These are phyloP conservation scores for Wallacemonas sp. DNA, from an alignment of 208 protist genomes.

Conservation along the genomic window DNA sequence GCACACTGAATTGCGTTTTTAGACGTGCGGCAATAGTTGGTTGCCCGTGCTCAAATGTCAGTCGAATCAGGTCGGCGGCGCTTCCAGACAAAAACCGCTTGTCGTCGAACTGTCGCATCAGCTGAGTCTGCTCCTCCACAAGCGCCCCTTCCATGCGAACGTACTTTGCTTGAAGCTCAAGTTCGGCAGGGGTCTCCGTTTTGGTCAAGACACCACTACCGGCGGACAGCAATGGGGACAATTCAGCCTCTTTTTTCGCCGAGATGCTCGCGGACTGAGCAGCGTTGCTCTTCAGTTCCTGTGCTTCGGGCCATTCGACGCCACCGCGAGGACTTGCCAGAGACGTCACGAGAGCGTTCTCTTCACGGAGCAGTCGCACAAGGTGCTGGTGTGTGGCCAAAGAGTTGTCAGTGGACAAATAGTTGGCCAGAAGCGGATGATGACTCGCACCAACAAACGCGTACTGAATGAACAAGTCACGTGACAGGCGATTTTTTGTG, in stretches of 20 bases:
- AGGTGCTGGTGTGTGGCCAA: slow-evolving; percentile 29
- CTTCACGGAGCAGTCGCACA: neutral
- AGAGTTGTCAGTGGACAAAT: neutral
- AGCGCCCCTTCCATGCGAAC: slow-evolving; percentile 24
- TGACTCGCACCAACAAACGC: slow-evolving; percentile 1
- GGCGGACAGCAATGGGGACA: slow-evolving; percentile 2
- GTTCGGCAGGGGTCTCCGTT: neutral
- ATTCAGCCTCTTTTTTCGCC: slow-evolving; percentile 11
- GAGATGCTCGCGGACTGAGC: slow-evolving; percentile 15
- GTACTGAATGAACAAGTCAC: slow-evolving; percentile 55
- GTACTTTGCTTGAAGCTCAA: slow-evolving; percentile 13
- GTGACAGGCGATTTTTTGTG: slow-evolving; percentile 21
- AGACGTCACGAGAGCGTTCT: neutral
- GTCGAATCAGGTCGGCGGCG: slow-evolving; percentile 57
- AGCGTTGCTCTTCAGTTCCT: slow-evolving; percentile 14
- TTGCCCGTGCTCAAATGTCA: slow-evolving; percentile 58
- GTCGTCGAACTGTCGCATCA: slow-evolving; percentile 69
- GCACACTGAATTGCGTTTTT: slow-evolving; percentile 59
- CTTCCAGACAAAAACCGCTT: slow-evolving; percentile 73
- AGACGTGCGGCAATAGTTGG: slow-evolving; percentile 43
- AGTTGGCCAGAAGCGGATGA: slow-evolving; percentile 1
- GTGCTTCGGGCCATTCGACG: slow-evolving; percentile 9
- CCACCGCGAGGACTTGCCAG: slow-evolving; percentile 8
- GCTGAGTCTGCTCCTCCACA: slow-evolving; percentile 62
- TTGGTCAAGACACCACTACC: neutral